Conservation (phyloP, 345 rosid genomes). For the Pistacia atlantica region DNA sequence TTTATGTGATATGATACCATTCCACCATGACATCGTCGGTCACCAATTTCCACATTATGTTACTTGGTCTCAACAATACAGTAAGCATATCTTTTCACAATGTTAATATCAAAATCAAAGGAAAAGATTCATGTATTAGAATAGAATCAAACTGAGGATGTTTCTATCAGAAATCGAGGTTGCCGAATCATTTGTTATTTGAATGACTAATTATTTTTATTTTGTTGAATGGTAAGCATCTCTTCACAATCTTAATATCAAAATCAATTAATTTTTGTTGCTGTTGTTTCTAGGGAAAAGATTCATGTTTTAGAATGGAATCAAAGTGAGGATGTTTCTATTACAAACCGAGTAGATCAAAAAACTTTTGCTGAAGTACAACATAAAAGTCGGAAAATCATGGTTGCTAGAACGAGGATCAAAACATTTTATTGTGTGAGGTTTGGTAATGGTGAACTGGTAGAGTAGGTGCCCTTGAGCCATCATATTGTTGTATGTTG, state of each 20-base stretch:
- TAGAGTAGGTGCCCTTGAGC: no score
- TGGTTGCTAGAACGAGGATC: constrained; percentile 91
- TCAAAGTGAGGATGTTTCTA: constrained; percentile 82
- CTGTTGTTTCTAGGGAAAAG: constrained; percentile 63
- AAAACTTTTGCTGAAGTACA: constrained; percentile 69
- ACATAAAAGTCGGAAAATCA: constrained; percentile 72
- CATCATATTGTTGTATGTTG: no score
- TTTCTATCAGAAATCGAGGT: constrained; percentile 67
- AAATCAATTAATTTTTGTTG: background rate
- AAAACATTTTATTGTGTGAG: constrained; percentile 81
- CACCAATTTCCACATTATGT: constrained; percentile 89
- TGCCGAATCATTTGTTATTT: no score
- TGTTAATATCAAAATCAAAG: constrained; percentile 26
- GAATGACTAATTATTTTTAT: no score
- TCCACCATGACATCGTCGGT: constrained; percentile 70
- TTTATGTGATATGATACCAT: constrained; percentile 42
- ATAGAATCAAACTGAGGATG: constrained; percentile 85
- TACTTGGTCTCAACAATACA: constrained; percentile 76
- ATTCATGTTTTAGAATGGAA: constrained; percentile 84
- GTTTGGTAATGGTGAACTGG: constrained; percentile 58
- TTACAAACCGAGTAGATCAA: constrained; percentile 76
- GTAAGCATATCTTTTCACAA: constrained; percentile 29
- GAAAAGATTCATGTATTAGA: constrained; percentile 88
- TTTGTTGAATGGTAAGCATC: no score
- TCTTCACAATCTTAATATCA: no score